Percentiles rank a stretch among this genome's conserved stretches.
Conservation (phyloP, 2,329 filamentous ascomycete genomes). For the Talaromyces sp. region DNA sequence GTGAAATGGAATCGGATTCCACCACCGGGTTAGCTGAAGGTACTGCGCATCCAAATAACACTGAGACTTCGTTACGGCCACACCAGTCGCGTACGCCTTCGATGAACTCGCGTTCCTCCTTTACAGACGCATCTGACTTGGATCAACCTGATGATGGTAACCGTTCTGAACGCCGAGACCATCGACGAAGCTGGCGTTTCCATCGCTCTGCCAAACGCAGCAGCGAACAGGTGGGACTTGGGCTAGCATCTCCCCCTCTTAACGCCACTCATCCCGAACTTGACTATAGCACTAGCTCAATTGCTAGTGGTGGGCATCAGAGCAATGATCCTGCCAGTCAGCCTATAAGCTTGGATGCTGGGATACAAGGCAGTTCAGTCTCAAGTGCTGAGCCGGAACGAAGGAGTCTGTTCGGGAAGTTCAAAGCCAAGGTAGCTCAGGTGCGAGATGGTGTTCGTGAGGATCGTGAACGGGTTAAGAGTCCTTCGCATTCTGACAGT, state of each 20-base stretch:
- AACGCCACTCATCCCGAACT: conserved; percentile 67
- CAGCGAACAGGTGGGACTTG: conserved; percentile 53
- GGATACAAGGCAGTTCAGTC: conserved; percentile 36
- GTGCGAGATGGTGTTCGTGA: conserved; percentile 59
- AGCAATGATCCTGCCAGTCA: conserved; percentile 42
- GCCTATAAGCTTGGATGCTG: conserved; percentile 42
- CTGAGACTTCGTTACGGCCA: conserved; percentile 61
- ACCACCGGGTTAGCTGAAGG: conserved; percentile 39
- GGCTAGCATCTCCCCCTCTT: conserved; percentile 49
- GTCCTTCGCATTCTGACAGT: conserved; percentile 47
- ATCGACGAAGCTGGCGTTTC: conserved; percentile 73
- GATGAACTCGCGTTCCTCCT: conserved; percentile 68
- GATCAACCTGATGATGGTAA: conserved; percentile 69
- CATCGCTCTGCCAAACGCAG: conserved; percentile 60
- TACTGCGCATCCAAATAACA: conserved; percentile 43
- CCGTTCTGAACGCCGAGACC: conserved; percentile 64
- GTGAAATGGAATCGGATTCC: conserved; percentile 27
- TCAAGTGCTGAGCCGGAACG: conserved; percentile 51
- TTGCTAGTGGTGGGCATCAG: conserved; percentile 61
- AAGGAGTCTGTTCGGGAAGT: conserved; percentile 65
- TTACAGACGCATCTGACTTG: conserved; percentile 79
- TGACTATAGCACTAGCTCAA: conserved; percentile 67
- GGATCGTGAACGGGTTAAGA: conserved; percentile 57
- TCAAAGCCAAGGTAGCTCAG: conserved; percentile 63
- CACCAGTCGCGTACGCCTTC: conserved; percentile 76